Evolutionary conservation across 2,329 filamentous ascomycete genomes (phyloP), one percentile per base, ranked within the genome.

Genomic region (Scedosporium aurantiacum): DNA sequence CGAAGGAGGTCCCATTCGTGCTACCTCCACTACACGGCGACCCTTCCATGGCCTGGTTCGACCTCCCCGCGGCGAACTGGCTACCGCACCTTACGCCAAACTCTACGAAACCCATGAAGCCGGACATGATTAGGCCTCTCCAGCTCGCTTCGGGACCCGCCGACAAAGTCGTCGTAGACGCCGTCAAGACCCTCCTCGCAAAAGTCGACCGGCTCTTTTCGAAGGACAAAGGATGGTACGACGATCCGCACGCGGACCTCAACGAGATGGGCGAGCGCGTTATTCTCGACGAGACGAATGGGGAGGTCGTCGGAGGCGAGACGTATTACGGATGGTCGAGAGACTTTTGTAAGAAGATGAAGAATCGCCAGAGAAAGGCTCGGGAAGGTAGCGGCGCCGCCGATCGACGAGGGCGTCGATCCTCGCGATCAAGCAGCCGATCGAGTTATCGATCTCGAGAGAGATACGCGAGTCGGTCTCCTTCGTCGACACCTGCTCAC

Each of bases 251-350:
- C 4, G 73, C 79, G n/a, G 86, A 90, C 65, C 75, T 93, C n/a
- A 87, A 90, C 68, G 85, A 87, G 65, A 78, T 94, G 63, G 91
- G 90, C 10, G 87, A 94, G 70, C 74, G 80, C 16, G 76, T 90
- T 60, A 75, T 85, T 18, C 71, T 83, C 2, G 85, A 91, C 66
- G 83, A 87, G 65, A 75, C 83, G n/a, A 87, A 83, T 0, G 86
- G 86, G 0, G 83, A 88, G 2, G 74, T 86, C 1, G 70, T 86
- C 5, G 78, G 80, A 5, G 86, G 86, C 1, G 86, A 90, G 64
- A 90, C 88, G 0, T 95, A 95, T 71, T 95, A 95, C 70, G 91
- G 91, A 63, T 96, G 91, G 91, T 93, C 90, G 4, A 81, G 83
- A 45, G 77, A 78, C 1, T 94, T 96, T 66, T 95, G 90, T 70